Evolutionary conservation across 441 rosid genomes (phyloP).

Genomic region (Croton setiger): DNA sequence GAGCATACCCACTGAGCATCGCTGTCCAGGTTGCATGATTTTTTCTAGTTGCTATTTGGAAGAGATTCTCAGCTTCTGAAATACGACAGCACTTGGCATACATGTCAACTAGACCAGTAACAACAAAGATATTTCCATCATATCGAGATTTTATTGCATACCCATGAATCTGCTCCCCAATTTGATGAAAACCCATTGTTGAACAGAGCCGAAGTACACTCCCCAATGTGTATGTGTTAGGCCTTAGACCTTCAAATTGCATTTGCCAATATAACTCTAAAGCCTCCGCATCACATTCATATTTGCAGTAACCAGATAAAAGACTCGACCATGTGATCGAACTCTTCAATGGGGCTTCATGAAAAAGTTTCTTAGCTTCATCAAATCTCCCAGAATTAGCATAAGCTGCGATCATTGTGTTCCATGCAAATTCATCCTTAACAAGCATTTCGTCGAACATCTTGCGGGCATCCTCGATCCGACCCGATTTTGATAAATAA

Average conservation of each 20-base stretch:
- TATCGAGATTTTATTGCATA: constrained; percentile 47
- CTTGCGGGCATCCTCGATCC: constrained; percentile 57
- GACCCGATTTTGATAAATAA: constrained; percentile 47
- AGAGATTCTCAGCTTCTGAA: constrained; percentile 66
- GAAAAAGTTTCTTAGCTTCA: constrained; percentile 56
- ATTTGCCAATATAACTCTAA: constrained; percentile 56
- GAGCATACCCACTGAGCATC: constrained; percentile 74
- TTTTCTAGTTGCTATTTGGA: constrained; percentile 36
- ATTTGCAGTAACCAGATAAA: constrained; percentile 62
- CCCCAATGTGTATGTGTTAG: constrained; percentile 64
- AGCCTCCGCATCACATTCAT: constrained; percentile 49
- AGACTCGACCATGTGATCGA: constrained; percentile 76
- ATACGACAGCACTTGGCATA: constrained; percentile 66
- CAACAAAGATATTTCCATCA: constrained; percentile 52
- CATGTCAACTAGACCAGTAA: constrained; percentile 75
- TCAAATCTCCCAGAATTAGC: constrained; percentile 55
- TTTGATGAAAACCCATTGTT: constrained; percentile 34
- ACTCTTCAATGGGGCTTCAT: constrained; percentile 46
- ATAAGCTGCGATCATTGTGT: constrained; percentile 74
- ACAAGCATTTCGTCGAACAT: constrained; percentile 67
- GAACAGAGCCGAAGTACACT: constrained; percentile 67
- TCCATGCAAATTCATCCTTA: constrained; percentile 75
- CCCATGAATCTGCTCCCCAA: constrained; percentile 77
- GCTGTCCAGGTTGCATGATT: constrained; percentile 82
- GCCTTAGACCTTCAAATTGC: constrained; percentile 60